These are phyloP conservation scores for Herpetomonas tarakana DNA, from an alignment of 208 protist species.

Conservation along the genomic window DNA sequence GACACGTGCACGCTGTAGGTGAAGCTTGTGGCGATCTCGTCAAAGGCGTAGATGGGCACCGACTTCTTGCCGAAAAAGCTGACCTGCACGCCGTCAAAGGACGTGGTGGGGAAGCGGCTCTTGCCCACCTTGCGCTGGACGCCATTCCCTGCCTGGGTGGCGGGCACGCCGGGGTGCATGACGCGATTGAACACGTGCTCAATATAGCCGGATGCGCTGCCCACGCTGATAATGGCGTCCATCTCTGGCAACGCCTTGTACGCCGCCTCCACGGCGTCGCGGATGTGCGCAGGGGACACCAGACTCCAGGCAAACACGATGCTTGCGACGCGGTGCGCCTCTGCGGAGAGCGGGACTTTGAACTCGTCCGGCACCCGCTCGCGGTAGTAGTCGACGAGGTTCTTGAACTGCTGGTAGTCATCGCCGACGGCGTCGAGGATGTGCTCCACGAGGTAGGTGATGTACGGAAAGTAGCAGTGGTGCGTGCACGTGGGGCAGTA, in stretches of 20 bases:
- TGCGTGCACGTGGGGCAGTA: slow-evolving; percentile 72
- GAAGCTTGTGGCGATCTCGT: slow-evolving; percentile 63
- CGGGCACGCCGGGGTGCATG: slow-evolving; percentile 38
- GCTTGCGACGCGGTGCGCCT: slow-evolving; percentile 79
- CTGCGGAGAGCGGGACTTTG: slow-evolving; percentile 79
- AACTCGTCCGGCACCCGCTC: slow-evolving; percentile 59
- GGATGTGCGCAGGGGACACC: slow-evolving; percentile 58
- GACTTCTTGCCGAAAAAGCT: slow-evolving; percentile 38
- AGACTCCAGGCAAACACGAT: slow-evolving; percentile 85
- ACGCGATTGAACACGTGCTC: slow-evolving; percentile 90
- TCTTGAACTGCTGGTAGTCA: slow-evolving; percentile 88
- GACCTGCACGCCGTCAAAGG: slow-evolving; percentile 69
- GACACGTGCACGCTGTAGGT: slow-evolving; percentile 84
- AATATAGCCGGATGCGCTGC: slow-evolving; percentile 81
- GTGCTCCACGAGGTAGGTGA: slow-evolving; percentile 76
- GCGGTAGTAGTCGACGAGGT: slow-evolving; percentile 69
- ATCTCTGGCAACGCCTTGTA: slow-evolving; percentile 49
- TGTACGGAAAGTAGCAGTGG: slow-evolving; percentile 80
- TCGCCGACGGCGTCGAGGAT: slow-evolving; percentile 58
- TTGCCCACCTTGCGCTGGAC: slow-evolving; percentile 15
- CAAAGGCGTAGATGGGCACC: slow-evolving; percentile 79
- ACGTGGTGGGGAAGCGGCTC: slow-evolving; percentile 25
- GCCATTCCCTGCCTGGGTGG: background rate
- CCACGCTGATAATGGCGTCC: slow-evolving; percentile 64
- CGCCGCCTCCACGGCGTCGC: slow-evolving; percentile 65